Conservation (phyloP, 2,329 filamentous ascomycete genomes). For the Claviceps fusiformis region DNA sequence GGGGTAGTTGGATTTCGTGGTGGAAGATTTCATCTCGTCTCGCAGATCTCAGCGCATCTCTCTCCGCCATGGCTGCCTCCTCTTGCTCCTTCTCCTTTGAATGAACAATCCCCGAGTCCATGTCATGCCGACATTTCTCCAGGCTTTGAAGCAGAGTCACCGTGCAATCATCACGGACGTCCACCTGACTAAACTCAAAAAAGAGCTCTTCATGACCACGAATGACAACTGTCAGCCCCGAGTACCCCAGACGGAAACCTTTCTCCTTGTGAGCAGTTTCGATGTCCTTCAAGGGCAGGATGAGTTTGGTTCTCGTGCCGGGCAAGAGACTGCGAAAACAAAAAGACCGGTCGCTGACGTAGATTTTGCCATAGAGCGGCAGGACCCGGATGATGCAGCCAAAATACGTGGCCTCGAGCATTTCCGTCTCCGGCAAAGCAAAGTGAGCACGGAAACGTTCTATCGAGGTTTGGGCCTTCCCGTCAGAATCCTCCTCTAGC, state of each 20-base stretch:
- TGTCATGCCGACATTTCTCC: slow-evolving; percentile 56
- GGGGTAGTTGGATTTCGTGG: slow-evolving; percentile 37
- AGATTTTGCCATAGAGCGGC: slow-evolving; percentile 91
- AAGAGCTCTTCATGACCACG: slow-evolving; percentile 91
- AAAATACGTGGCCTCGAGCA: slow-evolving; percentile 78
- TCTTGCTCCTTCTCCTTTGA: slow-evolving; percentile 58
- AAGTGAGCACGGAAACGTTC: slow-evolving; percentile 86
- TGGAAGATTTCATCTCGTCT: slow-evolving; percentile 39
- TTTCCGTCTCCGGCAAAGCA: slow-evolving; percentile 70
- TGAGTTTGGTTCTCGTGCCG: slow-evolving; percentile 81
- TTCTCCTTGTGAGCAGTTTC: slow-evolving; percentile 92
- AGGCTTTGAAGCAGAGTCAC: slow-evolving; percentile 67
- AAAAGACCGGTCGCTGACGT: slow-evolving; percentile 74
- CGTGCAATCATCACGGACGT: slow-evolving; percentile 76
- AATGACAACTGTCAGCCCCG: slow-evolving; percentile 84
- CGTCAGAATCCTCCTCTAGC: slow-evolving; percentile 44
- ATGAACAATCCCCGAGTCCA: slow-evolving; percentile 54
- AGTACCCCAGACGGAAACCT: slow-evolving; percentile 83
- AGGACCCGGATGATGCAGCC: slow-evolving; percentile 82
- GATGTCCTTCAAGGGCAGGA: slow-evolving; percentile 79
- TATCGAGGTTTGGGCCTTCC: slow-evolving; percentile 50
- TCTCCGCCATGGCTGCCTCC: slow-evolving; percentile 64
- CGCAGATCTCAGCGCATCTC: slow-evolving; percentile 66
- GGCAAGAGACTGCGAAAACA: slow-evolving; percentile 88
- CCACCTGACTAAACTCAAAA: slow-evolving; percentile 74